Conservation (phyloP, 306 rosid species). For the Rosa persica region DNA sequence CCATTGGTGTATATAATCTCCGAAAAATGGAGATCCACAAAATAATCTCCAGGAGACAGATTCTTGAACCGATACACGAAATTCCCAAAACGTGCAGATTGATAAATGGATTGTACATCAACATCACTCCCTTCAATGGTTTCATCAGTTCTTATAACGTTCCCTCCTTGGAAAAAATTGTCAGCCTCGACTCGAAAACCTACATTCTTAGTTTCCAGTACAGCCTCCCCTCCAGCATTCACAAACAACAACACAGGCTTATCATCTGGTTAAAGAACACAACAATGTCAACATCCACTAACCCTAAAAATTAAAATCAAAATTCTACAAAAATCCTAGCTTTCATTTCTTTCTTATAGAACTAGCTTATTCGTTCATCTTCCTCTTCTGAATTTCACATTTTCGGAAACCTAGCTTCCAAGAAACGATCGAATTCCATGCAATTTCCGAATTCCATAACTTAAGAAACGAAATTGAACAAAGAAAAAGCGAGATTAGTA, state of each 20-base stretch:
- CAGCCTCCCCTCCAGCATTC: constrained; percentile 30
- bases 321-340: background rate
- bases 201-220: background rate
- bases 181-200: constrained; percentile 16
- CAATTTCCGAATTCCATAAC: background rate
- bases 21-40: constrained; percentile 27
- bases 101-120: constrained; percentile 24
- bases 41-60: constrained; percentile 25
- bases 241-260: constrained; percentile 19
- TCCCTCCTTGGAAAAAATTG: constrained; percentile 26
- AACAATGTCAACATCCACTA: background rate
- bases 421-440: background rate
- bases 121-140: constrained; percentile 16
- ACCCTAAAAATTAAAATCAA: background rate
- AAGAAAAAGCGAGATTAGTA: background rate
- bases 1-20: constrained; percentile 34
- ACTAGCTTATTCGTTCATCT: background rate
- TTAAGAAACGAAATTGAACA: background rate
- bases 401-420: background rate
- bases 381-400: background rate
- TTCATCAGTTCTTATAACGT: constrained; percentile 28
- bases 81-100: constrained; percentile 30
- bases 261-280: constrained; percentile 13
- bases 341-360: background rate
- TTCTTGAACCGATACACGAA: constrained; percentile 23